Evolutionary conservation across 306 rosid species (phyloP), one percentile per base, ranked within the genome.

Genomic region (Lotus japonicus): DNA sequence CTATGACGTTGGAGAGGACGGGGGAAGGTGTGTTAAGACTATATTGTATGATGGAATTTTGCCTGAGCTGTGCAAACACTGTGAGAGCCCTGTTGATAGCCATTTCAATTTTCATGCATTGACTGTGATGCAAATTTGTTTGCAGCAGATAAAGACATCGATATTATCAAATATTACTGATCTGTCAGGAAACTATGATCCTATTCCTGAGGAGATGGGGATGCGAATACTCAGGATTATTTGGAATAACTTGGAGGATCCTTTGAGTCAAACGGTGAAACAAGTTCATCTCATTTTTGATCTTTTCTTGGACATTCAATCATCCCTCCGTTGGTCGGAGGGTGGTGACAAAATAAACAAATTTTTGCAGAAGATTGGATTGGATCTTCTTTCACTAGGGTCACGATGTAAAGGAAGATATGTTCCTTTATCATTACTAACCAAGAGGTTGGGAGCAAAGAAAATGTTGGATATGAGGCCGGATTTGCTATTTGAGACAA

Each of bases 241-340:
- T 63, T 94, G 99, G 99, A 84, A 89, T 73, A 94, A 94, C 82
- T 80, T 94, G 78, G 99, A 94, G 68, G 97, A 94, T 77, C 95
- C 97, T 63, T 80, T 94, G 71, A 94, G 92, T 84, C 99, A 94
- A 76, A 94, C 99, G 2, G 99, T 94, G 80, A 94, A 84, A 51
- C 99, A 94, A 77, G 96, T 88, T 73, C 99, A 90, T 81, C 89
- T 88, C 28, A 81, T 90, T 75, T 94, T 94, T 60, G 89, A 94
- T 81, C 96, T 94, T 57, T 88, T 86, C 77, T 57, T 94, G 62
- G 99, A 94, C 79, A 90, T 94, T 81, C 96, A 89, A 44, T 87
- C 95, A 14, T 82, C 92, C 11, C 85, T 94, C 67, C 61, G 71
- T 58, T 82, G 89, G 90, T 85, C 96, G 0, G 96, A 84, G 66